Evolutionary conservation across 108 stramenopile species (phyloP).

Genomic region (Parmales sp.): DNA sequence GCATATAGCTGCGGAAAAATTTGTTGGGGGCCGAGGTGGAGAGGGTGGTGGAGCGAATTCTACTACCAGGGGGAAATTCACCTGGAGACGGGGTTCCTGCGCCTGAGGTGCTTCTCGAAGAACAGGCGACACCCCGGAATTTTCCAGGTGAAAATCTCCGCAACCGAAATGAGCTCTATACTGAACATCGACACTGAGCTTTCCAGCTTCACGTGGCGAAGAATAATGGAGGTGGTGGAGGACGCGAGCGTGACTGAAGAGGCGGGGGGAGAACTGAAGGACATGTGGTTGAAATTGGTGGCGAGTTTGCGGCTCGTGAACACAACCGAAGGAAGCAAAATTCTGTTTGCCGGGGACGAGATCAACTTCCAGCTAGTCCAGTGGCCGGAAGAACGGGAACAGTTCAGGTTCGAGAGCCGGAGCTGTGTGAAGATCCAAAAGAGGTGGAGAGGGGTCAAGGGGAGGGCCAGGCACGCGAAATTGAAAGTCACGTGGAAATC

Average conservation of each 20-base stretch:
- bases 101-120: background rate
- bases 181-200: too few relatives aligned
- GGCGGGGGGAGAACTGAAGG: too few relatives aligned
- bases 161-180: background rate
- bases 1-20: background rate
- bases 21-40: background rate
- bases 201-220: background rate
- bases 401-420: background rate
- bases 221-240: background rate
- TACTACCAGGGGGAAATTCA: background rate
- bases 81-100: background rate
- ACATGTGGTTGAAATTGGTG: too few relatives aligned
- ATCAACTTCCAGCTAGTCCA: background rate
- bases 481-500: background rate
- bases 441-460: background rate
- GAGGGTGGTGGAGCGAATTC: background rate
- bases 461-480: background rate
- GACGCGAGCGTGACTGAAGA: too few relatives aligned
- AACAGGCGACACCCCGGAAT: background rate
- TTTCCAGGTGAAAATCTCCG: background rate
- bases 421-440: background rate
- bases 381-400: background rate
- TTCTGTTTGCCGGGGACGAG: background rate
- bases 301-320: background rate
- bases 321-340: background rate